Base-by-base conservation (phyloP, 257 asterid genomes). In the Solanum paucissectum region DNA sequence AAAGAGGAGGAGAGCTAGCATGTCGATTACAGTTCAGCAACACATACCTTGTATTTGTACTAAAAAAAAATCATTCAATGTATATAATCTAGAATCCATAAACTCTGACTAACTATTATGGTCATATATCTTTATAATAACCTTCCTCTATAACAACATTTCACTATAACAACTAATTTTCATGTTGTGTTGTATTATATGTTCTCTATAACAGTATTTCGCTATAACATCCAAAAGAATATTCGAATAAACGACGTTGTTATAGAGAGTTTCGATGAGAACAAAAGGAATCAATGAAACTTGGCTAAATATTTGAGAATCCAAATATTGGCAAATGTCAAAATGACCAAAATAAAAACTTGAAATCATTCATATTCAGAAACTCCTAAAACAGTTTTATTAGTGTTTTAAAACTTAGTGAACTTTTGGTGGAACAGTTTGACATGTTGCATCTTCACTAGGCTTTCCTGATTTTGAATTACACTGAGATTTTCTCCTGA, bases 401-500 rank as follows among this genome's bases (percentile, higher is more conserved):
- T 79, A 77, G 9, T 40, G 14, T 76, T 3, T 77, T 77, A 27
- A 7, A 42, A 76, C 13, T 77, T 40, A 25, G 36, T 77, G 60
- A 77, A 88, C 52, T 37, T 74, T 62, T 52, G 62, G 23, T 77
- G 75, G 66, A 38, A 16, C 23, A 37, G 33, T 18, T n/a, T 44
- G 82, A 86, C 42, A 73, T 86, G 89, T 86, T 75, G 83, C 85
- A 81, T 6, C 85, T 81, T 79, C 66, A 79, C 66, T 81, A 27
- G 85, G 87, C 58, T 83, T 92, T 71, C 66, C 86, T 25, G 90
- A 66, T 85, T 20, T 87, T 18, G 92, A 83, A 79, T 38, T 89
- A 49, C 85, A 79, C 1, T 85, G 87, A 0, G 98, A 69, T 85
- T 92, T 94, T 89, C 96, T 92, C 91, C 97, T 93, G 87, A 94